Evolutionary conservation across 768 basidiomycete genomes (phyloP), one percentile per base, ranked within the genome.

Genomic region (Hortiboletus campestris): DNA sequence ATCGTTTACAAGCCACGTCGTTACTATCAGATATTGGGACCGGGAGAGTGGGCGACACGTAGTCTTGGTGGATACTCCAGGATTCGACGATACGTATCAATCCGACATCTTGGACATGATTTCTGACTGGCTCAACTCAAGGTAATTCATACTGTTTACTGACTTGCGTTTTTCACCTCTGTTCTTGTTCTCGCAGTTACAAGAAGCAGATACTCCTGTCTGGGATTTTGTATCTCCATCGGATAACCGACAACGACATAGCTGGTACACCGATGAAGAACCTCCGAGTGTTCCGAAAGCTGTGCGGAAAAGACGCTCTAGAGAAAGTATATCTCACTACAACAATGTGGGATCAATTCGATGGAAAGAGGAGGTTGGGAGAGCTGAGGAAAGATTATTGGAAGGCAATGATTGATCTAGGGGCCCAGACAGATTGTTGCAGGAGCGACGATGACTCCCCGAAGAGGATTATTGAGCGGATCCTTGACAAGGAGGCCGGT

Each of bases 341-440:
- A 2, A 75, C 76, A 16, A 75, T 74, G 70, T 78, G 75, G 76
- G 71, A 71, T 56, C n/a, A n/a, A n/a, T n/a, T n/a, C n/a, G n/a
- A n/a, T n/a, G n/a, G 64, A 64, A 39, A 58, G 25, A 43, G 41
- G 41, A 63, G 63, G 54, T 20, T 55, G 13, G 12, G 43, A 5
- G 55, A 65, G 35, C 61, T 65, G 13, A n/a, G 2, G 19, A 7
- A 0, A 17, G 41, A 50, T 1, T 62, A 51, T 40, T 62, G 60
- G 60, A 46, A 42, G 38, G 2, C 10, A 2, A 58, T 62, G 60
- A 40, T 60, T 32, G 2, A 0, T n/a, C 46, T 35, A 6, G 65
- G 65, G 6, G 60, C 62, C 1, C 45, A 53, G 3, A 12, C 44
- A n/a, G 44, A 9, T 46, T 6, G 57, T 11, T 67, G 50, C 14